Evolutionary conservation across 2,329 filamentous ascomycete species (phyloP), one percentile per base, ranked within the genome.

Genomic region (Alternaria burnsii): DNA sequence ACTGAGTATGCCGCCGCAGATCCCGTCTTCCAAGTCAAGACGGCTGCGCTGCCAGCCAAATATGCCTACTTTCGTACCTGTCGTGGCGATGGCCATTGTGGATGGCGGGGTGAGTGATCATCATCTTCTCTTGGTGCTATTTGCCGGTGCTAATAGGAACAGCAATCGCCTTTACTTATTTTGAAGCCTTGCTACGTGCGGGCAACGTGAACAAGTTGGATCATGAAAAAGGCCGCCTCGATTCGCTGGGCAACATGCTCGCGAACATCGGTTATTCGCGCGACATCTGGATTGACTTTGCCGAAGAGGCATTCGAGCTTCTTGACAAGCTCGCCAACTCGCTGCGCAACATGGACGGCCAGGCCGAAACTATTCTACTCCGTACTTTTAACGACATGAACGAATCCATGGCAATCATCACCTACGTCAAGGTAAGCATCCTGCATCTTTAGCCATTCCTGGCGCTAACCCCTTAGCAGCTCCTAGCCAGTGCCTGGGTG

Each of bases 111-210:
- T 97, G 85, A 83, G 89, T 69, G 66, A 66, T 54, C 55, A 47
- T 40, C 34, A 48, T 41, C 28, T 30, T 43, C n/a, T 20, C 44
- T 38, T 50, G 2, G 18, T 41, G 50, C 52, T 38, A 41, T 30
- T 61, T 56, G 52, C 58, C 44, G 56, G 32, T 58, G 63, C 72
- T 81, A 59, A 82, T 14, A 48, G 28, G 16, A 57, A 36, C 77
- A 98, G 95, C 94, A 52, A 91, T 97, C 75, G 93, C 90, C 24
- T 99, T 97, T 79, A 89, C 89, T 66, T 98, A 97, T 79, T 97
- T 96, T 75, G 95, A 99, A 80, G 90, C 88, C 46, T 85, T 98
- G 55, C 84, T 94, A 70, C 87, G 88, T 65, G 82, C 86, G 47
- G 88, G 87, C 69, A 88, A 93, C 75, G 82, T 82, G 58, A 81